These are phyloP conservation scores for Debaryomycetaceae sp. DNA, from an alignment of 1,139 yeast genomes.

Conservation along the genomic window DNA sequence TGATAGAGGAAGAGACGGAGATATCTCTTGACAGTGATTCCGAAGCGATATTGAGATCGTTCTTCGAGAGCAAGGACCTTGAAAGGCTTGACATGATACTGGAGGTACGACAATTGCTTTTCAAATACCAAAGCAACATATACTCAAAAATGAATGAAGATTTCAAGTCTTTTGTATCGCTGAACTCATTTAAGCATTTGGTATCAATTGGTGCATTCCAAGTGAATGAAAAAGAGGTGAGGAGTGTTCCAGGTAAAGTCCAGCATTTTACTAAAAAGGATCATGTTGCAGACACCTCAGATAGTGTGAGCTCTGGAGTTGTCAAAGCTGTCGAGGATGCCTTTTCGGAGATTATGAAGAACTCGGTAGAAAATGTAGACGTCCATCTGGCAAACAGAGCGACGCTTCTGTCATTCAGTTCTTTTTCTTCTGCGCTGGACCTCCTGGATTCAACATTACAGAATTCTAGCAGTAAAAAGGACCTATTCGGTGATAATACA, in stretches of 20 bases:
- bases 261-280: background rate
- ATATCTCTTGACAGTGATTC: slow-evolving; percentile 23
- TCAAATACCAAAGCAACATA: slow-evolving; percentile 53
- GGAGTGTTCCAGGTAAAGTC: background rate
- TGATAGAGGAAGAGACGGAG: slow-evolving; percentile 32
- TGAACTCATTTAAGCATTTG: slow-evolving; percentile 30
- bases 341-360: slow-evolving; percentile 56
- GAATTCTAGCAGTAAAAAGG: slow-evolving; percentile 15
- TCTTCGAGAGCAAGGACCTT: slow-evolving; percentile 13
- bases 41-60: slow-evolving; percentile 27
- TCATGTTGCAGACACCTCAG: background rate
- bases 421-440: slow-evolving; percentile 1
- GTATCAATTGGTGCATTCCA: slow-evolving; percentile 36
- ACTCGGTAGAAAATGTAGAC: slow-evolving; percentile 2
- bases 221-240: background rate
- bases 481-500: slow-evolving; percentile 34
- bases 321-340: slow-evolving; percentile 70
- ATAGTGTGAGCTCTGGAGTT: slow-evolving; percentile 39
- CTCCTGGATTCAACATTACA: slow-evolving; percentile 1
- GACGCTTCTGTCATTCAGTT: background rate
- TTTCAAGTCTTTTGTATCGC: slow-evolving; percentile 53
- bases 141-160: slow-evolving; percentile 49
- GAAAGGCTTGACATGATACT: slow-evolving; percentile 22
- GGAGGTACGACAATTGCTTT: slow-evolving; percentile 53
- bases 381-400: background rate